phyloP scores from a whole-genome alignment of 306 rosid species.

The Coriaria nepalensis region DNA sequence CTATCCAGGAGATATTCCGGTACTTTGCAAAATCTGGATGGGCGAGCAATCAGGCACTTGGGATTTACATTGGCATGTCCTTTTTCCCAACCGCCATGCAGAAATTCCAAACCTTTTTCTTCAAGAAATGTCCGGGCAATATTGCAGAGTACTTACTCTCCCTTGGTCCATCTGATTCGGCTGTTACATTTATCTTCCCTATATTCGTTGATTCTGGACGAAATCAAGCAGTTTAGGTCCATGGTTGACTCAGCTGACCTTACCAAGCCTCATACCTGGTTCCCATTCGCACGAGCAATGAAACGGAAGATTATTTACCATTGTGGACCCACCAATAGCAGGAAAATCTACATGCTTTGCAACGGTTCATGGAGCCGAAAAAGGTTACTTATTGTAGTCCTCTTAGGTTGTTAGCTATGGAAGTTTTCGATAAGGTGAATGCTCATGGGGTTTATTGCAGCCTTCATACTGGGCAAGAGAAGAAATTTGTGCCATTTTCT shows the following conservation, averaged over 20 bases:
- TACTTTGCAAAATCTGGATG: conserved; percentile 54
- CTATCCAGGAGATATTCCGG: conserved; percentile 23
- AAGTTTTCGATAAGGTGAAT: conserved; percentile 92
- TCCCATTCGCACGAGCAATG: conserved; percentile 92
- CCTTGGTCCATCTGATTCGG: conserved; percentile 54
- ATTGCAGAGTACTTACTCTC: conserved; percentile 39
- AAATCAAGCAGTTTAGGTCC: conserved; percentile 51
- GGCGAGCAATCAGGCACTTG: conserved; percentile 86
- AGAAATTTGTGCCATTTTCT: conserved; percentile 66
- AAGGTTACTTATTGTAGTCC: conserved; percentile 83
- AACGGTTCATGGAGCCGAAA: conserved; percentile 73
- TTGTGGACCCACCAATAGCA: conserved; percentile 96
- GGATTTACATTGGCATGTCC: conserved; percentile 75
- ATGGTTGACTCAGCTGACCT: conserved; percentile 69
- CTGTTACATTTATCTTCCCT: conserved; percentile 72
- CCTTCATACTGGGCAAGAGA: conserved; percentile 71
- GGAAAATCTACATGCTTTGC: conserved; percentile 86
- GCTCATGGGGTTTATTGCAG: conserved; percentile 72
- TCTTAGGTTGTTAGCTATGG: conserved; percentile 84
- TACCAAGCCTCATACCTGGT: conserved; percentile 84
- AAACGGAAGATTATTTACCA: conserved; percentile 81
- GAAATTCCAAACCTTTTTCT: conserved; percentile 41
- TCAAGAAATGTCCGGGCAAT: conserved; percentile 36
- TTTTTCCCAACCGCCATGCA: conserved; percentile 73
- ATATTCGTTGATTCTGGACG: conserved; percentile 69